Evolutionary conservation across 2,329 filamentous ascomycete species (phyloP), one percentile per base, ranked within the genome.

Genomic region (Fusarium odoratissimum): DNA sequence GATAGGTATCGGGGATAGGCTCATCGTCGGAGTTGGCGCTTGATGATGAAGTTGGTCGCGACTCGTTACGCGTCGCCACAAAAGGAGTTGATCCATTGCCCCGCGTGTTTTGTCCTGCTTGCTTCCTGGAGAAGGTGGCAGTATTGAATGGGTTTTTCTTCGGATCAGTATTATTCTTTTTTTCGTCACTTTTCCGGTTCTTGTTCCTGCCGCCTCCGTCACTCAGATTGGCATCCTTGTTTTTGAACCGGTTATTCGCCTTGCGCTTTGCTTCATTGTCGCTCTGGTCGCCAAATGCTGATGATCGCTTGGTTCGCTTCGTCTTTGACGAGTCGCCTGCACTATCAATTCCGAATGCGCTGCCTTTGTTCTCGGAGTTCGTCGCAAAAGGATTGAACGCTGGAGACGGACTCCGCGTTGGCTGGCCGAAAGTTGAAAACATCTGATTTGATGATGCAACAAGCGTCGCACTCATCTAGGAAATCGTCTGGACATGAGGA

Each of bases 381-480:
- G 62, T 76, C 51, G 80, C 81, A 77, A 83, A 83, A 25, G 80
- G 81, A 68, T 82, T 83, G 66, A 76, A 74, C 63, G 77, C 78
- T 65, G 80, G 75, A 77, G 81, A 77, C 72, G 78, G 75, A 73
- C 76, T 78, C 72, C 78, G 75, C 79, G 80, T 79, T 75, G 80
- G 76, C 74, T 80, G 79, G 72, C 79, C 77, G 66, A 82, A 79
- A 60, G 80, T 72, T 65, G 82, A 80, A 78, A 81, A 80, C 82
- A 83, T 83, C 76, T 79, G 77, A 76, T 72, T 79, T 75, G 81
- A 82, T 80, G 81, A 81, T 81, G 82, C 82, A 82, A 82, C 81
- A 67, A 69, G 70, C 74, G 81, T 83, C 80, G 81, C 82, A 80
- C 76, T 80, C 81, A 83, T 78, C 80, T 75, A 74, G 64, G 68